Evolutionary conservation across 225 moss, liverwort and hornwort species (phyloP).

Genomic region (Neckera pumila): DNA sequence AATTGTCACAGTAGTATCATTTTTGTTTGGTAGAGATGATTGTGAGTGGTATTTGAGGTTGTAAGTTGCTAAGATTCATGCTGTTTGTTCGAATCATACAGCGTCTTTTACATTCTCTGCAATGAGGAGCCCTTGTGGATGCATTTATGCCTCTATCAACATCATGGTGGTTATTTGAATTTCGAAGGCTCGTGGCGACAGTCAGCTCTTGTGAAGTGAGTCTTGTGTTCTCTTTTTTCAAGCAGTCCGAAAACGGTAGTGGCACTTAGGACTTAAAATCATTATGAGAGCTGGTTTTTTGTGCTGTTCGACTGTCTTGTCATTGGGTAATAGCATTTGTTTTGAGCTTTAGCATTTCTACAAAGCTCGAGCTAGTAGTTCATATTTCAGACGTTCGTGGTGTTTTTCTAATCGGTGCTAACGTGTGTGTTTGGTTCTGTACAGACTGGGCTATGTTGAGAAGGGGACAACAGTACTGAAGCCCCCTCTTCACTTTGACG

Average conservation of each 20-base stretch:
- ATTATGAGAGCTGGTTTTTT: background rate
- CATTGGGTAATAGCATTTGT: background rate
- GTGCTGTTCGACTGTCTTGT: background rate
- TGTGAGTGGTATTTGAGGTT: background rate
- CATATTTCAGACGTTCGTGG: background rate
- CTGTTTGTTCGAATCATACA: constrained; percentile 9
- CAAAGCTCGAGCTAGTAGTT: background rate
- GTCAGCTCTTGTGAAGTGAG: constrained; percentile 78
- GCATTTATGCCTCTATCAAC: constrained; percentile 71
- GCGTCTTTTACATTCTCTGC: constrained; percentile 84
- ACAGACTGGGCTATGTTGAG: constrained; percentile 34
- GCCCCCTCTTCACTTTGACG: constrained; percentile 57
- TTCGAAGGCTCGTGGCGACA: constrained; percentile 88
- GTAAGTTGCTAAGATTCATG: background rate
- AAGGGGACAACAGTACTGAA: constrained; percentile 18
- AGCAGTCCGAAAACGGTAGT: background rate
- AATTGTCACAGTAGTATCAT: background rate
- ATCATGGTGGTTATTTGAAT: constrained; percentile 50
- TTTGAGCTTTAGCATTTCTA: background rate
- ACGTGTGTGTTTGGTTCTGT: constrained; percentile 11
- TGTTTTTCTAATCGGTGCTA: background rate
- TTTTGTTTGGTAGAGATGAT: background rate
- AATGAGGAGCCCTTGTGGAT: constrained; percentile 98
- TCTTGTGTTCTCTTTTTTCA: background rate
- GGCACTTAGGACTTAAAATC: background rate